These are phyloP conservation scores for Trypanosoma vivax DNA, from an alignment of 208 protist species.

Conservation along the genomic window DNA sequence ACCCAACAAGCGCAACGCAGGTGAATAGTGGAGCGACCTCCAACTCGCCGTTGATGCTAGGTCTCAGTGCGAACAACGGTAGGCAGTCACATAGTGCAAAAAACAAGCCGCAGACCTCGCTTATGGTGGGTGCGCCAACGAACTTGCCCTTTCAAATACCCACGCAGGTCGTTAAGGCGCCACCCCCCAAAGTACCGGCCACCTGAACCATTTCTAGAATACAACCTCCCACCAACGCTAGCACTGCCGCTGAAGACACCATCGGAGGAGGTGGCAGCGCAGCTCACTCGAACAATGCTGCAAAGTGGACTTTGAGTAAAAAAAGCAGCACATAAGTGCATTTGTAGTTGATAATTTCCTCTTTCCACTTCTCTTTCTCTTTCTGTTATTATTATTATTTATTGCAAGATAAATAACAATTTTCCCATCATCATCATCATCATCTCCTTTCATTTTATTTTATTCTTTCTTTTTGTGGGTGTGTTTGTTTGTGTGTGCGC, in stretches of 20 bases:
- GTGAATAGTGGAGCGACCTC: slow-evolving; percentile 12
- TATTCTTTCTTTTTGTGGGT: neutral
- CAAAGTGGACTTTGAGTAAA: slow-evolving; percentile 44
- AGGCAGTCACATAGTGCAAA: slow-evolving; percentile 21
- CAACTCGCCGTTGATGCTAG: slow-evolving; percentile 34
- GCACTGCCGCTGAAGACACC: slow-evolving; percentile 60
- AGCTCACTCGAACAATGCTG: slow-evolving; percentile 44
- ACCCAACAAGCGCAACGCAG: slow-evolving; percentile 8
- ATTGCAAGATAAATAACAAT: neutral
- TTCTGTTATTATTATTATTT: neutral
- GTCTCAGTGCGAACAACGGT: slow-evolving; percentile 20
- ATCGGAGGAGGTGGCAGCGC: slow-evolving; percentile 34
- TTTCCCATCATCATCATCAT: neutral
- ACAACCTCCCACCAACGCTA: slow-evolving; percentile 77
- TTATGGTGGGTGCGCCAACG: slow-evolving; percentile 12
- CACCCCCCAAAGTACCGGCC: slow-evolving; percentile 73
- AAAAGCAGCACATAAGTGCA: neutral
- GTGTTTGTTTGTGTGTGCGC: neutral
- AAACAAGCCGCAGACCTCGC: slow-evolving; percentile 10
- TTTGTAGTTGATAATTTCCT: neutral
- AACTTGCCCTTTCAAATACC: slow-evolving; percentile 17
- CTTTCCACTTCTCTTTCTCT: neutral
- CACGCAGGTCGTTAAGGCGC: slow-evolving; percentile 13
- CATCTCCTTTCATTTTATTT: slow-evolving; percentile 10
- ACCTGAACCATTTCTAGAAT: slow-evolving; percentile 80